Base-by-base conservation (phyloP, 2,329 filamentous ascomycete species). In the Talaromyces sp. region DNA sequence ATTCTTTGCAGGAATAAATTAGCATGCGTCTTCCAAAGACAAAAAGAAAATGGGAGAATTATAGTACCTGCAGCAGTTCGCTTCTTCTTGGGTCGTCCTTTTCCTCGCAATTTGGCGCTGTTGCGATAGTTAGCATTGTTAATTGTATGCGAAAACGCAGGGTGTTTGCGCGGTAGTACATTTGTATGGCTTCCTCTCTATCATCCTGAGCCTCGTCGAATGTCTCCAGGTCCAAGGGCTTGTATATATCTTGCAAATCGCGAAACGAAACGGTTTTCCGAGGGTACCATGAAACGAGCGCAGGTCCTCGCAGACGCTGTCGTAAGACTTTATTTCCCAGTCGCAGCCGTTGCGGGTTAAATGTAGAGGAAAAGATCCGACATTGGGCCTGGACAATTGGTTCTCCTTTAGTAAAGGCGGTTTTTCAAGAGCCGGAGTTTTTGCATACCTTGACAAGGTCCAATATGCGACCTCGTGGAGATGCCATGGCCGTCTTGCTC, bases 321-420 rank as follows among this genome's bases (percentile, higher is more conserved):
- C 93, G 90, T 62, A 99, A 82, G 73, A 99, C 82, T 77, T 95
- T 96, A 80, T 95, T 97, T 71, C 95, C 95, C 67, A 91, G 86
- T 64, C 95, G 90, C 63, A 89, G 76, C 67, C 87, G 81, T 59
- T 91, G 83, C 27, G 95, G 95, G 78, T 99, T 99, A 82, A 87
- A 98, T 58, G 88, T 93, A 56, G 89, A 90, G 70, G 88, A 88
- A 82, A 98, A 99, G 79, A 98, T 86, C 74, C 88, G 86, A 83
- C 91, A 96, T 88, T 93, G 92, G 71, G 85, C 84, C 93, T 97
- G 54, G 53, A 51, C 27, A 27, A 21, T 50, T 21, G 32, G 27
- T 27, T 53, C 31, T n/a, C 43, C 11, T 56, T 17, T 24, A 57
- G 21, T 35, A 55, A 38, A 6, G 35, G 13, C 14, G 27, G 10